phyloP scores from a whole-genome alignment of 129 eudicot genomes.

The Logfia minima region DNA sequence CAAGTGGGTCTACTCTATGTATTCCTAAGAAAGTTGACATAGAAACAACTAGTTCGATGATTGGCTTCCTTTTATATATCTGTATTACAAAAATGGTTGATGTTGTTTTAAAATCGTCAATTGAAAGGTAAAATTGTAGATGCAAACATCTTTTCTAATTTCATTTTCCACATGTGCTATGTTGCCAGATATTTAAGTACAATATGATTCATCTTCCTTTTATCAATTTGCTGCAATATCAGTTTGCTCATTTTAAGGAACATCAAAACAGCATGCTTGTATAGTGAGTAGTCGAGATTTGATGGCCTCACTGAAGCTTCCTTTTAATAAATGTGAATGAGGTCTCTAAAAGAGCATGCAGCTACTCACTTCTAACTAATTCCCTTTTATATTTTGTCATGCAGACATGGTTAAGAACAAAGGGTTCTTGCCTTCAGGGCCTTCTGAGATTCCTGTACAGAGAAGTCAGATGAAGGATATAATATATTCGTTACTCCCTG shows the following conservation, averaged over 20 bases:
- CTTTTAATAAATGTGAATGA: slow-evolving; percentile 2
- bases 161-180: not conserved
- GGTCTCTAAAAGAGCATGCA: slow-evolving; percentile 18
- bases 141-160: not conserved
- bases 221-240: not conserved
- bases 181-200: not conserved
- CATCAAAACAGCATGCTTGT: slow-evolving; percentile 8
- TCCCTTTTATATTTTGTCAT: slow-evolving; percentile 8
- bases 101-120: slow-evolving; percentile 1
- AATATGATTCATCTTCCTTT: not conserved
- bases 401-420: slow-evolving; percentile 98
- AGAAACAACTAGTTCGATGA: not conserved
- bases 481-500: slow-evolving; percentile 77
- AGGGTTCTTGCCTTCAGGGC: slow-evolving; percentile 98
- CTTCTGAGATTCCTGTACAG: slow-evolving; percentile 93
- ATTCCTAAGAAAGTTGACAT: not conserved
- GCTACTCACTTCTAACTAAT: not conserved
- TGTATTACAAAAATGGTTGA: not conserved
- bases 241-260: not conserved
- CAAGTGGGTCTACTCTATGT: not conserved
- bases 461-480: slow-evolving; percentile 93
- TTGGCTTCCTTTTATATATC: slow-evolving; percentile 1
- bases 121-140: not conserved
- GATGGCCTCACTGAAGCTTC: not conserved
- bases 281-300: slow-evolving; percentile 10